Conservation (phyloP, 345 rosid species). For the Eucalyptus grandis region DNA sequence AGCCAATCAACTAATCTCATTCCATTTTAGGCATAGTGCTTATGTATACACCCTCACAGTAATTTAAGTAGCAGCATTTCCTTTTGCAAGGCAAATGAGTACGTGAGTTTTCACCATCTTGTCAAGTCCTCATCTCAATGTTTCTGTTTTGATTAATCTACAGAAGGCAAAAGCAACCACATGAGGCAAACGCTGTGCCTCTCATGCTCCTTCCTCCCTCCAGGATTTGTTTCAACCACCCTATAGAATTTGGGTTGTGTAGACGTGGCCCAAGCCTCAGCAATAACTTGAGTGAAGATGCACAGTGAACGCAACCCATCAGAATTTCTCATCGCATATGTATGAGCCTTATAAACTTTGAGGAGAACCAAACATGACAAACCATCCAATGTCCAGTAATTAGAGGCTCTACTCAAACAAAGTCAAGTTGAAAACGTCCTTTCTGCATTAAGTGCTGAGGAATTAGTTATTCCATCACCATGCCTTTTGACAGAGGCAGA, state of each 20-base stretch:
- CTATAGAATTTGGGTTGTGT: background rate
- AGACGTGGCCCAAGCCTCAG: background rate
- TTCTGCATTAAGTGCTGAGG: background rate
- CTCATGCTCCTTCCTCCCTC: background rate
- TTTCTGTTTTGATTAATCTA: background rate
- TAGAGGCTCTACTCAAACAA: background rate
- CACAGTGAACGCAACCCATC: background rate
- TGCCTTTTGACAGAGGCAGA: slow-evolving; percentile 33
- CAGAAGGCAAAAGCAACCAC: background rate
- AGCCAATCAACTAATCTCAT: background rate
- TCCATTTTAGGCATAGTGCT: background rate
- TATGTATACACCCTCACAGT: background rate
- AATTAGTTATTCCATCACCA: background rate
- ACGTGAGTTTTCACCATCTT: background rate
- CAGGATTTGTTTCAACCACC: background rate
- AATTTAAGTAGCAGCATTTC: background rate
- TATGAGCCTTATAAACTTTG: background rate
- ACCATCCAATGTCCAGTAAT: background rate
- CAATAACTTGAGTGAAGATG: background rate
- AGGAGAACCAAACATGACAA: background rate
- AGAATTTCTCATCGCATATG: background rate
- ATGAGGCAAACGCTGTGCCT: background rate
- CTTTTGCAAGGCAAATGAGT: background rate
- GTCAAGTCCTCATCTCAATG: background rate
- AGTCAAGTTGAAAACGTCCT: background rate